Conservation (phyloP, 768 basidiomycete genomes). For the Lentinula edodes region DNA sequence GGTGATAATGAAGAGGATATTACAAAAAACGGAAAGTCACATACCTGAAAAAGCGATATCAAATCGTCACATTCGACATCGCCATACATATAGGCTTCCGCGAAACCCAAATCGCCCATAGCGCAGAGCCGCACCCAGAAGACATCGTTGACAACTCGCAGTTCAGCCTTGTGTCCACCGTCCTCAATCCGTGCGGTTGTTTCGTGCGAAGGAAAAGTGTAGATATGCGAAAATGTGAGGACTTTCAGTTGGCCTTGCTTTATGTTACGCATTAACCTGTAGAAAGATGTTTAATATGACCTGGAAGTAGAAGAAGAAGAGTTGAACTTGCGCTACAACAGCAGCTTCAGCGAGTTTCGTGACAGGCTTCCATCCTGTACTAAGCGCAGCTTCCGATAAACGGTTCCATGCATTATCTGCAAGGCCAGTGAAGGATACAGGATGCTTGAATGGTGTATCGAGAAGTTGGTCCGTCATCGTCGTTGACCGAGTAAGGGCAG, state of each 20-base stretch:
- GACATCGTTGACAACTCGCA: constrained; percentile 42
- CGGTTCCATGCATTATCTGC: constrained; percentile 38
- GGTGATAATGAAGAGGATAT: background rate
- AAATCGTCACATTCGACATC: constrained; percentile 67
- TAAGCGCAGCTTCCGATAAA: constrained; percentile 34
- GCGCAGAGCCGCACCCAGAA: constrained; percentile 57
- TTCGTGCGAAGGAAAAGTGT: constrained; percentile 33
- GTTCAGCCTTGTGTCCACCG: constrained; percentile 30
- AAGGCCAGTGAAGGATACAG: constrained; percentile 36
- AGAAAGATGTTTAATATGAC: background rate
- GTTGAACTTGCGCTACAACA: constrained; percentile 35
- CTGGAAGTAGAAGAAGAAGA: constrained; percentile 4
- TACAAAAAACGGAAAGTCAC: background rate
- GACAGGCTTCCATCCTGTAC: constrained; percentile 37
- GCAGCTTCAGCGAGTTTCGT: constrained; percentile 38
- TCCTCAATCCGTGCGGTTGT: constrained; percentile 12
- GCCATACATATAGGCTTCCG: constrained; percentile 76
- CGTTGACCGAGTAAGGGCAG: background rate
- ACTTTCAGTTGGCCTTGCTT: constrained; percentile 43
- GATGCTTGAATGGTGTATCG: constrained; percentile 35
- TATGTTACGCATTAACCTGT: constrained; percentile 41
- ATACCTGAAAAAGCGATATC: constrained; percentile 58
- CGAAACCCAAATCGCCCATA: constrained; percentile 67
- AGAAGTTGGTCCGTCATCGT: constrained; percentile 32
- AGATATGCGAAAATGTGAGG: constrained; percentile 37